Base-by-base conservation (phyloP, 495 filamentous ascomycete species). In the Chaetomium fimeti region DNA sequence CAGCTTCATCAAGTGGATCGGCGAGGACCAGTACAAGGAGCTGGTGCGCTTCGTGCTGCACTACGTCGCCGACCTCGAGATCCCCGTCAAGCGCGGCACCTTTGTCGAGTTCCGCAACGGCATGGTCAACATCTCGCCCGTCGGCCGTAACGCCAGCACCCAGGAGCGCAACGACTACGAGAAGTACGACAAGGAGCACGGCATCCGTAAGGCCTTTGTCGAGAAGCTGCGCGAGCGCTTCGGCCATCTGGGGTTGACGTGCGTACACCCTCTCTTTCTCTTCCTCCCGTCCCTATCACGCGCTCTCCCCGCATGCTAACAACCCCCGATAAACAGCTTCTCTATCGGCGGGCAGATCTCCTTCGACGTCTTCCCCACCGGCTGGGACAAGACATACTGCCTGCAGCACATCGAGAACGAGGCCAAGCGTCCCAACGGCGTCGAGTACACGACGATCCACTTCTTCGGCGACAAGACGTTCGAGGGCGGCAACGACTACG, bases 301-400 rank as follows among this genome's bases (percentile, higher is more conserved):
- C n/a, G n/a, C n/a, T n/a, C n/a, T n/a, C n/a, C n/a, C n/a, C n/a
- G n/a, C 12, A 5, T 9, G 12, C 32, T 36, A 36, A 36, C 32
- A 36, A 36, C 8, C 8, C 32, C 8, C 32, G 8, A 36, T 9
- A 11, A 36, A 36, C 32, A 43, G 91, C 29, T 97, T 87, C 81
- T 93, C 91, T 52, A 92, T 98, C 69, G 94, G 94, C 68, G 94
- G 94, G 47, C 91, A 97, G 71, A 96, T 98, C 73, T 96, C 91
- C 62, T 98, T 98, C 79, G 94, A 98, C 73, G 91, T 97, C 65
- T 98, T 98, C 83, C 94, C 94, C 57, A 87, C 79, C 2, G 94
- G 94, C 68, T 98, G 94, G 94, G 93, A 98, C 78, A 98, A 98
- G 84, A 95, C 90, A n/a, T 98, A 93, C 81, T 97, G 93, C 77